phyloP scores from a whole-genome alignment of 306 rosid species.

The Datisca glomerata region DNA sequence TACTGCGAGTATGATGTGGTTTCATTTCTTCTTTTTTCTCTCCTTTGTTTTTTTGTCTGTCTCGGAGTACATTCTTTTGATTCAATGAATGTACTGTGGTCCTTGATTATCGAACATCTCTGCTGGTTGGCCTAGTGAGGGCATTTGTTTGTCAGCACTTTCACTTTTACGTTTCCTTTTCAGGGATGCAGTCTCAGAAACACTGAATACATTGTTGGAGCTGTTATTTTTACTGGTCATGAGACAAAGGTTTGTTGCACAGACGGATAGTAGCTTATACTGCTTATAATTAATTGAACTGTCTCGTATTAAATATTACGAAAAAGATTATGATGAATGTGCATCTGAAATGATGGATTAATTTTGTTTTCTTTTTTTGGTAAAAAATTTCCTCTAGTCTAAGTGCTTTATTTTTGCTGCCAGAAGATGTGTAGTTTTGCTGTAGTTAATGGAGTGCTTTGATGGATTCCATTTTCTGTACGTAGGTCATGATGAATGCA shows the following conservation, averaged over 20 bases:
- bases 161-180: slow-evolving; percentile 10
- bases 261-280: slow-evolving; percentile 10
- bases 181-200: slow-evolving; percentile 99
- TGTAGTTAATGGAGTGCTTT: background rate
- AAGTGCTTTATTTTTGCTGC: too few relatives aligned
- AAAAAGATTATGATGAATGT: too few relatives aligned
- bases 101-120: too few relatives aligned
- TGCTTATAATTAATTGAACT: background rate
- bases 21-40: slow-evolving; percentile 12
- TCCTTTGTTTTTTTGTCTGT: slow-evolving; percentile 8
- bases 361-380: too few relatives aligned
- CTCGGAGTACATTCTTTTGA: background rate
- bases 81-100: too few relatives aligned
- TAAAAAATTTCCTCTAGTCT: too few relatives aligned
- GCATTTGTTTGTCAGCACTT: slow-evolving; percentile 10
- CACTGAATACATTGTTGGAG: slow-evolving; percentile 84
- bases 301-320: too few relatives aligned
- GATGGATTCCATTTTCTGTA: slow-evolving; percentile 12
- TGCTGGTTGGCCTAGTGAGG: slow-evolving; percentile 4
- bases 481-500: slow-evolving; percentile 97
- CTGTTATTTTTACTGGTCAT: slow-evolving; percentile 87
- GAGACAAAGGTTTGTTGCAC: slow-evolving; percentile 77
- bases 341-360: too few relatives aligned
- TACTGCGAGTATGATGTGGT: slow-evolving; percentile 56
- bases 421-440: too few relatives aligned